Base-by-base conservation (phyloP, 1,284 basidiomycete species). In the Agroathelia rolfsii region DNA sequence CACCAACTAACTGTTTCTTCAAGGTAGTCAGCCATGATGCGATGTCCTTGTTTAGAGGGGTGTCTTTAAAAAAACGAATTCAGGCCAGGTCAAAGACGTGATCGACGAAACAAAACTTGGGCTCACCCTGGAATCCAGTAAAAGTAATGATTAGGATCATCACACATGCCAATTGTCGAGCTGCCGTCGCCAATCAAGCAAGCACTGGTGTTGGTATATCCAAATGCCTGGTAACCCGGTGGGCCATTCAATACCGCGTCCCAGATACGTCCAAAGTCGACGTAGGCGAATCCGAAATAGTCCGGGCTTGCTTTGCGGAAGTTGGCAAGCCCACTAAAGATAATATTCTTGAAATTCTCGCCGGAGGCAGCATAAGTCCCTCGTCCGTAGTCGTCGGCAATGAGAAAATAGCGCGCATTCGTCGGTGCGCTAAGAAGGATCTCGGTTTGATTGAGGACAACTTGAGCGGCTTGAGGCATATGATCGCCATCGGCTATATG, bases 111-210 rank as follows among this genome's bases (percentile, higher is more conserved):
- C 12, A 4, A 11, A 9, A n/a, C 3, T 6, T n/a, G n/a, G n/a
- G 45, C 63, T 45, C 38, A 68, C 69, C 59, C 61, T 14, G 52
- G 47, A 11, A 70, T 58, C 59, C 68, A 73, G 39, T 69, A 69
- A 41, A 72, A 68, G 14, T 55, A 56, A 38, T 61, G 62, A 23
- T 62, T 61, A 3, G 69, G 66, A 38, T 71, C 66, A 17, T 40
- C 28, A 30, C 66, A 69, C 10, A 40, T 42, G 0, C 43, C 51
- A 3, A 41, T 37, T 3, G 52, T 59, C 5, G 57, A 56, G 10
- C 37, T 42, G 9, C 38, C 41, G 23, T 42, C 50, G 25, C 42
- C 35, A 10, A 49, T 41, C n/a, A n/a, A n/a, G 34, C 67, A 69
- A 0, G 59, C 47, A 3, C 50, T 57, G 4, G 52, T 47, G 28